Base-by-base conservation (phyloP, 1,139 yeast genomes). In the Sugiyamaella neomexicana region DNA sequence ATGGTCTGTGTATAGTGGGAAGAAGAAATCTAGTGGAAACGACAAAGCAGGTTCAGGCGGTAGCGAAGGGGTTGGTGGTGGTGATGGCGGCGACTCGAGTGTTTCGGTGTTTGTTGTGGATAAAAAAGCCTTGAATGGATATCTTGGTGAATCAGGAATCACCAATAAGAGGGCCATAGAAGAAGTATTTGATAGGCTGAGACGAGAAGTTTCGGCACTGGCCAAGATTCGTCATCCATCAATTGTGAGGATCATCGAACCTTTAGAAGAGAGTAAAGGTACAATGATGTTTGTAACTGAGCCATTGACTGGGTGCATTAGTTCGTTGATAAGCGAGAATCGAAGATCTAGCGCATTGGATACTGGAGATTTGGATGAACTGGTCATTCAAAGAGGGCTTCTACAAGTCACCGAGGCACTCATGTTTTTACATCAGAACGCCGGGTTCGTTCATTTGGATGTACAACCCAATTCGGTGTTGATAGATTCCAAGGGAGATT, bases 91-190 rank as follows among this genome's bases (percentile, higher is more conserved):
- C 15, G 64, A 60, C 15, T 46, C 54, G 3, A 53, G 31, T 40
- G 96, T 84, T 1, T 86, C 96, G 6, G 95, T 93, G 16, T 90
- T 93, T 71, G 85, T 88, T 36, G 89, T 91, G 66, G 97, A 89
- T 68, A 93, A 91, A 73, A 81, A 85, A 65, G 82, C 82, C 58
- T 81, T 88, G 62, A 93, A 87, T 63, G 70, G 79, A 10, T 75
- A 75, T 54, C 70, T 89, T 16, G 62, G 74, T 17, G 79, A 81
- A 58, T 70, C 81, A 48, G 83, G 87, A 29, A 71, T 83, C 12
- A 60, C 67, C 10, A 60, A 62, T 46, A 59, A 67, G 27, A 60
- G 65, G 15, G 61, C 64, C 6, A 57, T 63, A 10, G 73, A 73
- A 49, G 80, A 76, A 46, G 77, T 80, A 1, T 79, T 75, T 54